phyloP scores from a whole-genome alignment of 352 stramenopile species.

The Pythium oligandrum region DNA sequence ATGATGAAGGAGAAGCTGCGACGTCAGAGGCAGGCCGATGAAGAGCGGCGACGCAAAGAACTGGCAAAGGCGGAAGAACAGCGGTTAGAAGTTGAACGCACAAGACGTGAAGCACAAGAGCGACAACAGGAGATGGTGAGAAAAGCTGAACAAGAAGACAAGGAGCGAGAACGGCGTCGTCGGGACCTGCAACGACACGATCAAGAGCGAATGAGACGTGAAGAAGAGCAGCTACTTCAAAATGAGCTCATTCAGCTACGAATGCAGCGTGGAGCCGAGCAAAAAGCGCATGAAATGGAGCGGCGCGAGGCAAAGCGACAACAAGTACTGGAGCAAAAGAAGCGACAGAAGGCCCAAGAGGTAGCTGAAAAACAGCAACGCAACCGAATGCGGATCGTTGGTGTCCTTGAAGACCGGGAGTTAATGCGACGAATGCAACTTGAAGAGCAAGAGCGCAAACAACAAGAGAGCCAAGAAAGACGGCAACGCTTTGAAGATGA shows the following conservation, averaged over 20 bases:
- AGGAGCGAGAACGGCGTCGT: constrained; percentile 44
- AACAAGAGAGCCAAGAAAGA: constrained; percentile 54
- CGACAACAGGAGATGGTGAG: constrained; percentile 37
- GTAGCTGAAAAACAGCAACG: constrained; percentile 53
- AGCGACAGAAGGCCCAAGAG: constrained; percentile 33
- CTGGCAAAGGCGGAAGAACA: constrained; percentile 51
- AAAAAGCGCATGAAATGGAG: constrained; percentile 44
- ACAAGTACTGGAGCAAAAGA: constrained; percentile 44
- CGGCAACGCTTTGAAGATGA: constrained; percentile 28
- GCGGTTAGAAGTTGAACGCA: constrained; percentile 38
- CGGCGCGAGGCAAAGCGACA: constrained; percentile 35
- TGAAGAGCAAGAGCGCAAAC: constrained; percentile 49
- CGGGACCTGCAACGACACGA: constrained; percentile 42
- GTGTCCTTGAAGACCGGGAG: constrained; percentile 59
- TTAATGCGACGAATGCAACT: constrained; percentile 38
- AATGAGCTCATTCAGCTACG: constrained; percentile 39
- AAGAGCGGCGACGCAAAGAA: constrained; percentile 39
- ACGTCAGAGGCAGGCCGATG: constrained; percentile 48
- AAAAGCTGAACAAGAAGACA: constrained; percentile 41
- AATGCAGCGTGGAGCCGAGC: constrained; percentile 35
- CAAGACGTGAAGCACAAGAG: constrained; percentile 32
- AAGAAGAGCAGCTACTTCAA: constrained; percentile 53
- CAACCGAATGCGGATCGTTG: constrained; percentile 62
- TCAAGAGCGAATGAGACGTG: constrained; percentile 40
- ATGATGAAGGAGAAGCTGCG: constrained; percentile 30